These are phyloP conservation scores for Rhipidocladum racemiflorum DNA, from an alignment of 176 grass and related monocot species.

Conservation along the genomic window DNA sequence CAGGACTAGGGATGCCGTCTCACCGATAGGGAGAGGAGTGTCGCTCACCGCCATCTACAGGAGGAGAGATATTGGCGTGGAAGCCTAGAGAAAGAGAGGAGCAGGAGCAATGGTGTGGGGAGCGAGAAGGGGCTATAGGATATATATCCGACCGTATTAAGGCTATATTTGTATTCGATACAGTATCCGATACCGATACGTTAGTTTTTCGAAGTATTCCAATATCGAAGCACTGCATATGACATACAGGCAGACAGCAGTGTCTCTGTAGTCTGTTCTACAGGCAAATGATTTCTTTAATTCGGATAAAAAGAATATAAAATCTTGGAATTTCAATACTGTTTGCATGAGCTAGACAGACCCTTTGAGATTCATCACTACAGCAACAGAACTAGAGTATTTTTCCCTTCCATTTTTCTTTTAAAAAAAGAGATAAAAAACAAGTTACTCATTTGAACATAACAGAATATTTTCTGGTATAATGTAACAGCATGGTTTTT, in stretches of 20 bases:
- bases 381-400: not conserved
- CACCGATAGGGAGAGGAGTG: no score
- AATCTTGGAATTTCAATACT: not conserved
- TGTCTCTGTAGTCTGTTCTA: not conserved
- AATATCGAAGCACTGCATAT: no score
- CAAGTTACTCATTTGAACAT: not conserved
- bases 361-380: not conserved
- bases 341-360: not conserved
- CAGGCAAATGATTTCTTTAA: not conserved
- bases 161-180: no score
- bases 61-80: no score
- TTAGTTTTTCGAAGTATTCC: no score
- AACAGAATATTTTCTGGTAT: not conserved
- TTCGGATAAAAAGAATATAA: not conserved
- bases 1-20: no score
- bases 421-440: not conserved
- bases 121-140: no score
- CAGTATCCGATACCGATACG: no score
- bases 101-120: no score
- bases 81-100: no score
- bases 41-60: no score
- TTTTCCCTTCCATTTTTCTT: not conserved
- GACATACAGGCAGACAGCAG: not conserved
- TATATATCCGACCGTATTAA: no score
- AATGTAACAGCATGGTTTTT: not conserved